These are phyloP conservation scores for Phytophthora nicotianae DNA, from an alignment of 352 stramenopile genomes.

Conservation along the genomic window DNA sequence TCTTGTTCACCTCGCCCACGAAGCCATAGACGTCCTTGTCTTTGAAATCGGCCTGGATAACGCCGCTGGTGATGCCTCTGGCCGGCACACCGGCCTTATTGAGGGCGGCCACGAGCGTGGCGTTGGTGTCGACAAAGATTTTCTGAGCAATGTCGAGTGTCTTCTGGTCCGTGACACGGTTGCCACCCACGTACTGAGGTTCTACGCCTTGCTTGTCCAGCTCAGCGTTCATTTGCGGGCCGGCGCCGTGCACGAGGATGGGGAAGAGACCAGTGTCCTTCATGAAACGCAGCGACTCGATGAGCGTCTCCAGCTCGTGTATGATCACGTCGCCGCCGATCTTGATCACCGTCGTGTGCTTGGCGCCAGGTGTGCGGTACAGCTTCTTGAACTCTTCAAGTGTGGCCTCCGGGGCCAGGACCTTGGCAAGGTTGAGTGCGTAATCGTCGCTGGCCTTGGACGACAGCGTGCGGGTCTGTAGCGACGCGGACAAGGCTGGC, in stretches of 20 bases:
- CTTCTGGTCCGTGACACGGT: slow-evolving; percentile 86
- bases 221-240: slow-evolving; percentile 91
- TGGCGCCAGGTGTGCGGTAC: slow-evolving; percentile 74
- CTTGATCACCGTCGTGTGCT: slow-evolving; percentile 88
- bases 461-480: slow-evolving; percentile 31
- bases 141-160: slow-evolving; percentile 87
- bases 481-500: background rate
- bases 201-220: slow-evolving; percentile 80
- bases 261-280: slow-evolving; percentile 83
- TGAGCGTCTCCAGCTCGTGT: slow-evolving; percentile 85
- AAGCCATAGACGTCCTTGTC: slow-evolving; percentile 86
- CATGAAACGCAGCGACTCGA: slow-evolving; percentile 85
- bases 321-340: slow-evolving; percentile 90
- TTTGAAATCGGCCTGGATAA: slow-evolving; percentile 85
- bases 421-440: slow-evolving; percentile 61
- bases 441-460: slow-evolving; percentile 35
- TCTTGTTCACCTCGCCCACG: slow-evolving; percentile 84
- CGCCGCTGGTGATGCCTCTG: slow-evolving; percentile 83
- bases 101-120: slow-evolving; percentile 80
- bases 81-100: slow-evolving; percentile 67
- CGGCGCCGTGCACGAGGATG: slow-evolving; percentile 88
- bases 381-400: slow-evolving; percentile 74
- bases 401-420: slow-evolving; percentile 57
- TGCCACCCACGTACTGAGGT: slow-evolving; percentile 87
- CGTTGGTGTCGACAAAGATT: slow-evolving; percentile 87